Conservation (phyloP, 2,329 filamentous ascomycete species). For the Albifimbria verrucaria region DNA sequence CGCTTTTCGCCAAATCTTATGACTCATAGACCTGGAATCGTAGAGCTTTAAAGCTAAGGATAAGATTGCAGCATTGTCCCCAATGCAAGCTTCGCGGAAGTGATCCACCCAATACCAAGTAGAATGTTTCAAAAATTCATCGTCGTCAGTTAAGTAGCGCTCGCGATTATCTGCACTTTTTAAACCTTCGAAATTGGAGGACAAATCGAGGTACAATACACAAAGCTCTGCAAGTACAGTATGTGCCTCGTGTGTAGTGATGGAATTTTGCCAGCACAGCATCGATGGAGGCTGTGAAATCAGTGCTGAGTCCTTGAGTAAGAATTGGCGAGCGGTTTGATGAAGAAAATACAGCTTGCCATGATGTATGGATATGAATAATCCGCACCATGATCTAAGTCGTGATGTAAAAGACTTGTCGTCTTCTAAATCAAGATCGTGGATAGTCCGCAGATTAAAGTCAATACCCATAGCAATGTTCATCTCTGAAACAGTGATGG, state of each 20-base stretch:
- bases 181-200: conserved; percentile 1
- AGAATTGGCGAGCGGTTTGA: too few relatives aligned
- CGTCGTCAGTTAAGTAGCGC: not conserved
- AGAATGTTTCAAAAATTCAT: conserved; percentile 17
- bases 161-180: not conserved
- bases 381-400: too few relatives aligned
- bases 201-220: conserved; percentile 15
- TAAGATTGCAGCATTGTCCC: conserved; percentile 5
- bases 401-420: too few relatives aligned
- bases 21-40: conserved; percentile 8
- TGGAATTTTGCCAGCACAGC: conserved; percentile 15
- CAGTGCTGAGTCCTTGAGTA: too few relatives aligned
- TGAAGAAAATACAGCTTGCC: too few relatives aligned
- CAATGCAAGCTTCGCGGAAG: conserved; percentile 12
- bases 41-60: conserved; percentile 10
- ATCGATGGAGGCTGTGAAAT: conserved; percentile 4
- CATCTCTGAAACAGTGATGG: conserved; percentile 24
- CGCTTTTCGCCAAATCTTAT: too few relatives aligned
- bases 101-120: conserved; percentile 16
- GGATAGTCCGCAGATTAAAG: conserved; percentile 5
- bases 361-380: conserved; percentile 9
- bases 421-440: conserved; percentile 19
- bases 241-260: conserved; percentile 15
- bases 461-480: conserved; percentile 20
- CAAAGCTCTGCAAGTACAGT: conserved; percentile 17